phyloP scores from a whole-genome alignment of 306 rosid genomes.

The Echinosophora koreensis region DNA sequence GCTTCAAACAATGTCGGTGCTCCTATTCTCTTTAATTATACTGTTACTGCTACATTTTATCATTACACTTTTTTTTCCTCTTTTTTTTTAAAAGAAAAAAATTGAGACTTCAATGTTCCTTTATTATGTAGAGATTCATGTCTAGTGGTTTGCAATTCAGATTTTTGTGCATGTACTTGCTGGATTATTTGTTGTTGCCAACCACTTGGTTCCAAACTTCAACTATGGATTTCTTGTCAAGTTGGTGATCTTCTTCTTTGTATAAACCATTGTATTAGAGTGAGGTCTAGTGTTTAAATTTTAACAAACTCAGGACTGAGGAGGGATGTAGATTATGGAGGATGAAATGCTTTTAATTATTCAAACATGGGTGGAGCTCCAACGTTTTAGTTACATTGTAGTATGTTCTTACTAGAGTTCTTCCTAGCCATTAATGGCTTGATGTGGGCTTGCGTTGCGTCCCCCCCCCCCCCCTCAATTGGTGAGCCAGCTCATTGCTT shows the following conservation, averaged over 20 bases:
- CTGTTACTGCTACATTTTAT: conserved; percentile 8
- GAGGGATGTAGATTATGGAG: neutral
- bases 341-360: conserved; percentile 3
- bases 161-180: too few relatives aligned
- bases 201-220: too few relatives aligned
- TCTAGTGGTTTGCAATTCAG: neutral
- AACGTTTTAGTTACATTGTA: too few relatives aligned
- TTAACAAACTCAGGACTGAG: too few relatives aligned
- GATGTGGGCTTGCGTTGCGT: neutral
- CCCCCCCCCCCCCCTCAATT: too few relatives aligned
- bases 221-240: too few relatives aligned
- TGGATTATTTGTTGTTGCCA: too few relatives aligned
- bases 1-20: conserved; percentile 55
- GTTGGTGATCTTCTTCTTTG: too few relatives aligned
- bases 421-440: conserved; percentile 18
- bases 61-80: neutral
- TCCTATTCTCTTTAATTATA: neutral
- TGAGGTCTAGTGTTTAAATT: too few relatives aligned
- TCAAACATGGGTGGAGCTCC: neutral
- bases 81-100: neutral
- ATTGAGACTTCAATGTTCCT: neutral
- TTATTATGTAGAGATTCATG: neutral
- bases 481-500: neutral
- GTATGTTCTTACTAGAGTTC: neutral
- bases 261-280: too few relatives aligned